Base-by-base conservation (phyloP, 1,284 basidiomycete genomes). In the Taiwanofungus camphoratus region DNA sequence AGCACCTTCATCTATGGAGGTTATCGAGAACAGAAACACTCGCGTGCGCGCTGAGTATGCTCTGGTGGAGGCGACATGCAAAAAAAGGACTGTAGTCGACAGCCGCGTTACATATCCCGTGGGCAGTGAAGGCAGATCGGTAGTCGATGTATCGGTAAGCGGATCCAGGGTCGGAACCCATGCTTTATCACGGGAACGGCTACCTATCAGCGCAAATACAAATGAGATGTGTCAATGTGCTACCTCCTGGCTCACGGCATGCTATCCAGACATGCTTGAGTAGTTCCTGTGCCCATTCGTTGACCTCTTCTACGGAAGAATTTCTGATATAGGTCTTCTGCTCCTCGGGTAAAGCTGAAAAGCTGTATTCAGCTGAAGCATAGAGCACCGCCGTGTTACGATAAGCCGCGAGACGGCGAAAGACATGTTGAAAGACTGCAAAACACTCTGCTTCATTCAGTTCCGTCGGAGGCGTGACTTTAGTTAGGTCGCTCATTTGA, bases 11-110 rank as follows among this genome's bases (percentile, higher is more conserved):
- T 78, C 71, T 3, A 74, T 44, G 7, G 59, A 42, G 3, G 60
- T 66, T 35, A 77, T 61, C 3, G 55, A 57, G 21, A 61, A 60
- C 11, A 80, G 57, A 56, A 79, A 78, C 2, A 68, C 52, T 26
- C 76, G 67, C 12, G 74, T 76, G n/a, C 69, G 69, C 0, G 76
- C 70, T 13, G 76, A 77, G 51, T 77, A 79, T 36, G 65, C 59
- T 45, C 73, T 74, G 1, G 67, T 58, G 19, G 66, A 58, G 9
- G 75, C 72, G 50, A 79, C 64, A 40, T 75, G 65, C 9, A 79
- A 57, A 51, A 79, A 72, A 20, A 78, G 63, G 31, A 76, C 68
- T 6, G 70, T 66, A 49, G 73, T 76, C 18, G 77, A 55, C 34
- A 73, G 55, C 38, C 64, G 64, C 5, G 57, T 48, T 11, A 75